A percentile compares a stretch with the other conserved stretches of the same genome.
These are phyloP conservation scores for Xylariaceae sp. DNA, from an alignment of 2,329 filamentous ascomycete species.

Conservation along the genomic window DNA sequence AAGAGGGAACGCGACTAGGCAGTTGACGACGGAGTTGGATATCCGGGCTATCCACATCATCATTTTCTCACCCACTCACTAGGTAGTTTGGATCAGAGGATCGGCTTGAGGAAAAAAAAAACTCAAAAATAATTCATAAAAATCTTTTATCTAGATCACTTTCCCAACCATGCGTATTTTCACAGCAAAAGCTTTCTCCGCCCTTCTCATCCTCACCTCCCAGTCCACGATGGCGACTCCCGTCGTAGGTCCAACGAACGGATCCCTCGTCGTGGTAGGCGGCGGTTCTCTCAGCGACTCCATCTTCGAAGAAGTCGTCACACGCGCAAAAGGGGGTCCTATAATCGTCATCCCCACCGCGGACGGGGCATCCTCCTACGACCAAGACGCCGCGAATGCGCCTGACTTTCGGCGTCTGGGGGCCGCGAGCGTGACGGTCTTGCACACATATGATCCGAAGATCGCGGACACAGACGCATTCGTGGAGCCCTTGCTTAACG, in stretches of 20 bases:
- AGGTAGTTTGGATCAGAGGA: too few species aligned
- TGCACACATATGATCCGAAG: constrained; percentile 31
- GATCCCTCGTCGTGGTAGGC: constrained; percentile 30
- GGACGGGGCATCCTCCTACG: constrained; percentile 25
- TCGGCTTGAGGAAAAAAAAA: too few species aligned
- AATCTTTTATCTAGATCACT: too few species aligned
- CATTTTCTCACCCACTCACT: too few species aligned
- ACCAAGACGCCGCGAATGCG: constrained; percentile 26
- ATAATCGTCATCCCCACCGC: constrained; percentile 32
- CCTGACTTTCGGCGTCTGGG: constrained; percentile 28
- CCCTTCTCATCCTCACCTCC: constrained; percentile 12
- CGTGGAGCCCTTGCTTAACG: constrained; percentile 24
- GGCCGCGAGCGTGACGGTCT: constrained; percentile 27
- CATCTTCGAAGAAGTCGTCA: constrained; percentile 31
- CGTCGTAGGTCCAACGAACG: constrained; percentile 28
- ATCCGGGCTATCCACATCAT: neutral
- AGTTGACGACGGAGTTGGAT: neutral
- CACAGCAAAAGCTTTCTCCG: neutral
- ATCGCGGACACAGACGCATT: constrained; percentile 32
- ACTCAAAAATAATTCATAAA: too few species aligned
- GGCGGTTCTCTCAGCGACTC: constrained; percentile 29
- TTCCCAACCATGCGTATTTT: constrained; percentile 59
- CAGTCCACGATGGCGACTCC: constrained; percentile 11
- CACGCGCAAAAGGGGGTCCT: constrained; percentile 27
- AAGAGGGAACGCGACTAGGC: neutral